phyloP scores from a whole-genome alignment of 345 rosid genomes.

The Lepidium didymum region DNA sequence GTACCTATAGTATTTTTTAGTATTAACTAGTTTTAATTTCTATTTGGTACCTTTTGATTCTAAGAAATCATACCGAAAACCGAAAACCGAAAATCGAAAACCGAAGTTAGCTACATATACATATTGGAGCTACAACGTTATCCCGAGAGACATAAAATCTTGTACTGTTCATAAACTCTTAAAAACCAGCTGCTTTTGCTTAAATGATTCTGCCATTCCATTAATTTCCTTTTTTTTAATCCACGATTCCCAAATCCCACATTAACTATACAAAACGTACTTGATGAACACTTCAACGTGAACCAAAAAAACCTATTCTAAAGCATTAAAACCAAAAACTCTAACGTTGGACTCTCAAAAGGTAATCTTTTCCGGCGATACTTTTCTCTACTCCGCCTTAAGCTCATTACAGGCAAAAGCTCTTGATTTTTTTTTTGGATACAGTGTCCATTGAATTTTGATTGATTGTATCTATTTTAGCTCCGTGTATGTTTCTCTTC shows the following conservation, averaged over 20 bases:
- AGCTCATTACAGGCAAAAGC: background rate
- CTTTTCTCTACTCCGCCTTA: background rate
- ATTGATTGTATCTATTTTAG: background rate
- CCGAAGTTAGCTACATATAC: too few species aligned
- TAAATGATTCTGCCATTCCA: background rate
- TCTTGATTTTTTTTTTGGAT: background rate
- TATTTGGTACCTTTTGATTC: too few species aligned
- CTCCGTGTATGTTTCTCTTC: constrained; percentile 8
- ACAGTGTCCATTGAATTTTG: background rate
- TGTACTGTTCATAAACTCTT: too few species aligned
- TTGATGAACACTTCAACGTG: background rate
- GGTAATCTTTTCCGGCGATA: background rate
- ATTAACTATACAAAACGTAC: background rate
- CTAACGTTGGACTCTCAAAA: background rate
- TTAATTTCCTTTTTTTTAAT: background rate
- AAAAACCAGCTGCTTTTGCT: too few species aligned
- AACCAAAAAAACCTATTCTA: background rate
- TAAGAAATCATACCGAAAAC: too few species aligned
- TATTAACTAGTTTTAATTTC: too few species aligned
- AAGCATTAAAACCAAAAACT: background rate
- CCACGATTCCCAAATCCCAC: background rate
- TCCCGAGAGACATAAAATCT: too few species aligned
- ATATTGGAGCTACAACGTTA: too few species aligned
- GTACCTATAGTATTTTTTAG: too few species aligned
- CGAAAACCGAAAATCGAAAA: too few species aligned